phyloP scores from a whole-genome alignment of 352 stramenopile genomes.

The Peronospora farinosa region DNA sequence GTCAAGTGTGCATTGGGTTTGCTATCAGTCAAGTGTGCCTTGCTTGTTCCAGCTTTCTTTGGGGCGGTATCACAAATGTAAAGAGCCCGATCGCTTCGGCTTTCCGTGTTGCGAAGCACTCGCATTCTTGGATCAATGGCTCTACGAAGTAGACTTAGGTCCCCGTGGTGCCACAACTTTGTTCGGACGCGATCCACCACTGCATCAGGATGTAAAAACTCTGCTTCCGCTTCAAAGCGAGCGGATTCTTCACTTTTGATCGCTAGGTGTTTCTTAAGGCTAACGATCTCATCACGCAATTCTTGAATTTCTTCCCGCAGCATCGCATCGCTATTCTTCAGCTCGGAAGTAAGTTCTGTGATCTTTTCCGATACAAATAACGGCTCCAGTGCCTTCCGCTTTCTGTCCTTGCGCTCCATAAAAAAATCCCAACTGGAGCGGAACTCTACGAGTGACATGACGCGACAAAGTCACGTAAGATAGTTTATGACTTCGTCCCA shows the following conservation, averaged over 20 bases:
- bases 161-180: slow-evolving; percentile 25
- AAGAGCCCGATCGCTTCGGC: slow-evolving; percentile 11
- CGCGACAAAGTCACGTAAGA: slow-evolving; percentile 1
- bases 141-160: slow-evolving; percentile 18
- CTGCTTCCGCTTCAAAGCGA: slow-evolving; percentile 1
- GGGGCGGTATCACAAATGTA: slow-evolving; percentile 13
- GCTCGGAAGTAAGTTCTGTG: slow-evolving; percentile 9
- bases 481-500: slow-evolving; percentile 3
- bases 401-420: slow-evolving; percentile 24
- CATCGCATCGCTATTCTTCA: slow-evolving; percentile 10
- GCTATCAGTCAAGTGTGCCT: neutral
- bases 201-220: slow-evolving; percentile 22
- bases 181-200: slow-evolving; percentile 22
- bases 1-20: neutral
- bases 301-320: slow-evolving; percentile 13
- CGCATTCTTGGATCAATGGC: slow-evolving; percentile 14
- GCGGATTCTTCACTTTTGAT: slow-evolving; percentile 13
- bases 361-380: slow-evolving; percentile 16
- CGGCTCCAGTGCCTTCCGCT: slow-evolving; percentile 21
- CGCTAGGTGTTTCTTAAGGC: slow-evolving; percentile 17
- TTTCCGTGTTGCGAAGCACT: slow-evolving; percentile 10
- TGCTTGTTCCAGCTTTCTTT: slow-evolving; percentile 11
- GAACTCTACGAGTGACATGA: slow-evolving; percentile 4
- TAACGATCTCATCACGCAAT: slow-evolving; percentile 11
- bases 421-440: neutral